These are phyloP conservation scores for Aquilaria yunnanensis DNA, from an alignment of 345 rosid genomes.

Conservation along the genomic window DNA sequence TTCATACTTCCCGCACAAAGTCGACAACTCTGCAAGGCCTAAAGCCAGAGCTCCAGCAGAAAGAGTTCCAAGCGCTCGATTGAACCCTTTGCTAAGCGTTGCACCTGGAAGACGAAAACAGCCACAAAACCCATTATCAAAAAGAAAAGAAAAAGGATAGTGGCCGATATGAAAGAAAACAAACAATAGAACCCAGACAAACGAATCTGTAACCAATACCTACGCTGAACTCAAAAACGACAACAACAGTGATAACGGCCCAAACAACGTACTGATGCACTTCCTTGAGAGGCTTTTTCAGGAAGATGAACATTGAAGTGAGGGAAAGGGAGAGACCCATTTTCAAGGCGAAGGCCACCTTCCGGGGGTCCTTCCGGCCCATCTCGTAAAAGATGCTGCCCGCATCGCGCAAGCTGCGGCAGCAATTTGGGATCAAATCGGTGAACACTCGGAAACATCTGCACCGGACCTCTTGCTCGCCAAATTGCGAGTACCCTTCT, in stretches of 20 bases:
- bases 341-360: slow-evolving; percentile 49
- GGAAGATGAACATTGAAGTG: slow-evolving; percentile 48
- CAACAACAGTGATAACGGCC: slow-evolving; percentile 86
- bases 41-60: slow-evolving; percentile 85
- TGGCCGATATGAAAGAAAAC: not conserved
- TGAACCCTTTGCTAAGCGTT: slow-evolving; percentile 82
- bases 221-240: slow-evolving; percentile 78
- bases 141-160: not conserved
- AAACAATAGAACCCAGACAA: not conserved
- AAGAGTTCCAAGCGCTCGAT: slow-evolving; percentile 79
- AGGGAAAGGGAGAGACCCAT: slow-evolving; percentile 64
- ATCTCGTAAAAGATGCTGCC: slow-evolving; percentile 32
- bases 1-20: slow-evolving; percentile 33
- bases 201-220: slow-evolving; percentile 32
- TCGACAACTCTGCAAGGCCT: slow-evolving; percentile 60
- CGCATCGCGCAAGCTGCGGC: slow-evolving; percentile 26
- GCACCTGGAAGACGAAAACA: slow-evolving; percentile 44
- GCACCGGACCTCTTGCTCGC: slow-evolving; percentile 25
- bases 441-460: slow-evolving; percentile 40
- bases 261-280: slow-evolving; percentile 63
- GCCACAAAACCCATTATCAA: not conserved
- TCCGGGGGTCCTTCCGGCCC: slow-evolving; percentile 68
- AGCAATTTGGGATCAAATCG: slow-evolving; percentile 26
- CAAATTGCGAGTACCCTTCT: slow-evolving; percentile 42
- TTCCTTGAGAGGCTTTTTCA: slow-evolving; percentile 40